phyloP scores from a whole-genome alignment of 2,329 filamentous ascomycete species.

The Chaetomium globosum region DNA sequence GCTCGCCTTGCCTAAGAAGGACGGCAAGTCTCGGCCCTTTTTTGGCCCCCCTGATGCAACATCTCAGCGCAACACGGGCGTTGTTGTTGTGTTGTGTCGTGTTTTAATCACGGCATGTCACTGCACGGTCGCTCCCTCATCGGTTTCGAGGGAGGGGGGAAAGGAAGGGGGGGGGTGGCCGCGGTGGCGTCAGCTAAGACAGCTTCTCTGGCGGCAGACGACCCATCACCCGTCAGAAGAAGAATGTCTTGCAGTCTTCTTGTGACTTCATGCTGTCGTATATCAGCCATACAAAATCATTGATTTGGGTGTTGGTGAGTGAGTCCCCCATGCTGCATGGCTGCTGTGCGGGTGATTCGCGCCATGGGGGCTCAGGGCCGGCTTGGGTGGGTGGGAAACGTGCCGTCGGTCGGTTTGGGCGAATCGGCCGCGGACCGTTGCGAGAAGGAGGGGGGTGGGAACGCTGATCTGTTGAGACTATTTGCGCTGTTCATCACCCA shows the following conservation, averaged over 20 bases:
- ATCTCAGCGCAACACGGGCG: not conserved
- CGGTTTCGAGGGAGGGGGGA: not conserved
- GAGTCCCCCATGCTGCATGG: not conserved
- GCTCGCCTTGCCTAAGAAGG: not conserved
- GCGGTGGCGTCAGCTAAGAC: constrained; percentile 2
- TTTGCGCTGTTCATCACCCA: not conserved
- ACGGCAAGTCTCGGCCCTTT: not conserved
- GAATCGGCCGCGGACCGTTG: not conserved
- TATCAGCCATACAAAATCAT: not conserved
- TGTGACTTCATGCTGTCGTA: not conserved
- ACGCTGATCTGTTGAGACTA: not conserved
- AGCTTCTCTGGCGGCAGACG: not conserved
- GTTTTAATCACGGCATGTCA: not conserved
- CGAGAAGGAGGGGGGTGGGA: not conserved
- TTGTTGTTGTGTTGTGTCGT: not conserved
- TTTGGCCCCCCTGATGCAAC: not conserved
- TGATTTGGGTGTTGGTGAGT: not conserved
- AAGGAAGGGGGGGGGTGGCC: not conserved
- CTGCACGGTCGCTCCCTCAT: not conserved
- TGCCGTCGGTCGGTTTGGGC: not conserved
- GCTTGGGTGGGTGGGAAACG: not conserved
- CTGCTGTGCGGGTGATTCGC: not conserved
- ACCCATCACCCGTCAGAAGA: not conserved
- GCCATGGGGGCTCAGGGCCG: not conserved
- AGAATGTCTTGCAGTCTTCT: not conserved